Conservation (phyloP, 2,329 filamentous ascomycete species). For the Venturia effusa region DNA sequence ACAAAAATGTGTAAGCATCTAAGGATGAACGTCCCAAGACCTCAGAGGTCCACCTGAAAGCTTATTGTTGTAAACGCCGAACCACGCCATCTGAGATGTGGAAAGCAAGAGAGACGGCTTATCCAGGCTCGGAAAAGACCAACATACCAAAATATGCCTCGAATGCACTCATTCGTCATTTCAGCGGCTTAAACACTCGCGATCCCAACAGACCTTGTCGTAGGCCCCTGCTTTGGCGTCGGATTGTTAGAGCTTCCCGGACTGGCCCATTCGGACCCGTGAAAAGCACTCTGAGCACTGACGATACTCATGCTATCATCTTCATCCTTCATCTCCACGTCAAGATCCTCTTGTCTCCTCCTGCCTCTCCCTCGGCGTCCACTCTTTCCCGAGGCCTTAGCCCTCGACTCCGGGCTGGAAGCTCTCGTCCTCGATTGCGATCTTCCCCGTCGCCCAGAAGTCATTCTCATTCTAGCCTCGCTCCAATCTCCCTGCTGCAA, state of each 20-base stretch:
- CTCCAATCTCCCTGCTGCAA: neutral
- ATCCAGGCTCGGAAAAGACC: neutral
- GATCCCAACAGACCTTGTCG: neutral
- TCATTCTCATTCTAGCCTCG: slow-evolving; percentile 3
- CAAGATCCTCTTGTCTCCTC: neutral
- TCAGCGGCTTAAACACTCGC: neutral
- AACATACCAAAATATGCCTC: neutral
- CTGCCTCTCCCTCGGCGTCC: neutral
- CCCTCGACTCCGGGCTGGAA: neutral
- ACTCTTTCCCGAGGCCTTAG: neutral
- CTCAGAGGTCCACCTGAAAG: neutral
- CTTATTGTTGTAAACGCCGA: neutral
- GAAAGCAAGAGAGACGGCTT: neutral
- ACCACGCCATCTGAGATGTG: neutral
- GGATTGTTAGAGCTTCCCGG: neutral
- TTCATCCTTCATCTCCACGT: neutral
- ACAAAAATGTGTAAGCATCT: neutral
- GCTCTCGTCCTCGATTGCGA: slow-evolving; percentile 1
- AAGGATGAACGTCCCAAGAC: neutral
- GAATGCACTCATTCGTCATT: neutral
- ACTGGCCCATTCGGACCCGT: slow-evolving; percentile 1
- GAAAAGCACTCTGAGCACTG: neutral
- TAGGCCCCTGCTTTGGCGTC: neutral
- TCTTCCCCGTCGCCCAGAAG: neutral
- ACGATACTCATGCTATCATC: neutral